Evolutionary conservation across 352 stramenopile species (phyloP), one percentile per base, ranked within the genome.

Genomic region (Pythium angustatum): DNA sequence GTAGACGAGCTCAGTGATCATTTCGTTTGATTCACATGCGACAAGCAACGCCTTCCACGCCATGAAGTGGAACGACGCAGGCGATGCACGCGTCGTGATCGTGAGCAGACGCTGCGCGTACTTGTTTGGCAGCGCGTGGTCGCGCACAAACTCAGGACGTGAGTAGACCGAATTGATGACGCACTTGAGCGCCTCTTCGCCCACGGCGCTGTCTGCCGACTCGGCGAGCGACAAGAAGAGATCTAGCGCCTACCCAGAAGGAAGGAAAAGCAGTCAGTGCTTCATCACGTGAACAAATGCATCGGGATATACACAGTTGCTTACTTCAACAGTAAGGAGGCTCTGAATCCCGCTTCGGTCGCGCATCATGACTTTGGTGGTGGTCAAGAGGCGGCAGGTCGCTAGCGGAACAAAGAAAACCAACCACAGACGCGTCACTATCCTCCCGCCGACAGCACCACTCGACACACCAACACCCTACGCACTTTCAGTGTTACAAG

Each of bases 121-220:
- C 0, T 40, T 45, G 4, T 72, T 62, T 3, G 56, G 11, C 11
- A 83, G 28, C 26, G 78, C 59, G 34, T 59, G 53, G 47, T 76
- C 61, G 11, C 53, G 57, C 24, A 90, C 72, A 45, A 91, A 91
- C 7, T 85, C 75, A 7, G 77, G 78, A 8, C 82, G 70, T 27
- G 66, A 81, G 59, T 84, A 87, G 10, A 90, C 70, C 24, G 73
- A 86, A 50, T 91, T 91, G 54, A 91, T 81, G 44, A 74, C 66
- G 68, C 82, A 91, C 62, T 87, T 91, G 50, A 91, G 58, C 27
- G 77, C 72, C 69, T 87, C 82, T 68, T 86, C 80, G 8, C 61
- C 69, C 5, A 75, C 58, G 3, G 41, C 36, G 59, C 66, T 71
- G 10, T 72, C 66, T 14, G 58, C 8, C 36, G 19, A 15, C 45